Evolutionary conservation across 352 stramenopile species (phyloP).

Genomic region (Globisporangium splendens): DNA sequence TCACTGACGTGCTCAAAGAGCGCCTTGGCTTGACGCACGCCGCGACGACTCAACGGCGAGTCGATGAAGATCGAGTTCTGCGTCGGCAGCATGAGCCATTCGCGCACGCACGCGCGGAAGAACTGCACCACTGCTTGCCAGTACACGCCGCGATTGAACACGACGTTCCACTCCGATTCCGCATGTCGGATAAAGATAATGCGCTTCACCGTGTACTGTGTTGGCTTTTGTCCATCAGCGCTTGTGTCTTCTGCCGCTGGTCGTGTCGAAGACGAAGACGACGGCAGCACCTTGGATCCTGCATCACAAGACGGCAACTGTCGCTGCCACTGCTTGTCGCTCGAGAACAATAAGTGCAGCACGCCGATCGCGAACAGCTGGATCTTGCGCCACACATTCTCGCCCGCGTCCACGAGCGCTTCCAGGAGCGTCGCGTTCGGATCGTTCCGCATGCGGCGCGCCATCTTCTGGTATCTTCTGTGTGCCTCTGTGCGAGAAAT

Average conservation of each 20-base stretch:
- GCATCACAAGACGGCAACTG: background rate
- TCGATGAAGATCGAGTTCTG: slow-evolving; percentile 81
- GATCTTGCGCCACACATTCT: slow-evolving; percentile 59
- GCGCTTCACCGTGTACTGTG: slow-evolving; percentile 29
- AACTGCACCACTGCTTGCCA: slow-evolving; percentile 40
- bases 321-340: slow-evolving; percentile 49
- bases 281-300: background rate
- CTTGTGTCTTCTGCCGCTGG: no score
- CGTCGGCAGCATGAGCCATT: slow-evolving; percentile 69
- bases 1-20: slow-evolving; percentile 29
- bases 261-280: background rate
- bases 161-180: slow-evolving; percentile 86
- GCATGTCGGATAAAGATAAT: slow-evolving; percentile 85
- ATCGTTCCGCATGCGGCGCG: background rate
- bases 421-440: slow-evolving; percentile 23
- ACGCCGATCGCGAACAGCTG: slow-evolving; percentile 57
- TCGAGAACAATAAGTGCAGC: slow-evolving; percentile 74
- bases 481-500: no score
- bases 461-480: no score
- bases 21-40: slow-evolving; percentile 50
- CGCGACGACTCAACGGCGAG: slow-evolving; percentile 69
- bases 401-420: slow-evolving; percentile 23
- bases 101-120: slow-evolving; percentile 45
- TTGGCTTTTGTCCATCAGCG: no score
- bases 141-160: slow-evolving; percentile 81